Evolutionary conservation across 345 rosid species (phyloP), one percentile per base, ranked within the genome.

Genomic region (Acer saccharum): DNA sequence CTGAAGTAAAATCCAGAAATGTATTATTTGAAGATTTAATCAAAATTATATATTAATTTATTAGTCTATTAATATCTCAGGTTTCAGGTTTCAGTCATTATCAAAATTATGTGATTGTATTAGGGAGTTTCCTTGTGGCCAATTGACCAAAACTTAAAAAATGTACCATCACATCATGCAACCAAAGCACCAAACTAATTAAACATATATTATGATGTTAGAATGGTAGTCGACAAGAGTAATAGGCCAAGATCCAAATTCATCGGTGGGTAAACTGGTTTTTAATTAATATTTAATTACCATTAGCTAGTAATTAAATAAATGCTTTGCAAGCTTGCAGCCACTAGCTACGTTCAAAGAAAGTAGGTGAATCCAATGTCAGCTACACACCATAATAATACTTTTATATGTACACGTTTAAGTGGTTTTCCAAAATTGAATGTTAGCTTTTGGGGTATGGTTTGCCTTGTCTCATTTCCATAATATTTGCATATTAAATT

Each of bases 291-390:
- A 6, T 10, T n/a, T 6, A 29, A 29, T 29, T 29, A 29, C 1
- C 32, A 29, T 2, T 29, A 29, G 32, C 32, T 29, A 29, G 35
- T 32, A 35, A 35, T 35, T 35, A 35, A 35, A 35, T 35, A 35
- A 35, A 35, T 35, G 3, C 10, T 75, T 81, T 87, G 88, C 86
- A 79, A 87, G 88, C 86, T 87, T 80, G 88, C 90, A 83, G 74
- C 87, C 69, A 85, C 46, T 43, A 1, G 10, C 86, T 78, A 68
- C 0, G 65, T 17, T 4, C 43, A 43, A 39, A 35, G 69, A 77
- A 75, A 78, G 66, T 48, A 76, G 44, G 54, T 76, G 72, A 72
- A 41, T 83, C 84, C 81, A 76, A 74, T 77, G 78, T 79, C 79
- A 67, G 48, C n/a, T n/a, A 67, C 3, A 0, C 35, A 3, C 35